These are phyloP conservation scores for Penicillium simplicissimum DNA, from an alignment of 495 filamentous ascomycete genomes.

Conservation along the genomic window DNA sequence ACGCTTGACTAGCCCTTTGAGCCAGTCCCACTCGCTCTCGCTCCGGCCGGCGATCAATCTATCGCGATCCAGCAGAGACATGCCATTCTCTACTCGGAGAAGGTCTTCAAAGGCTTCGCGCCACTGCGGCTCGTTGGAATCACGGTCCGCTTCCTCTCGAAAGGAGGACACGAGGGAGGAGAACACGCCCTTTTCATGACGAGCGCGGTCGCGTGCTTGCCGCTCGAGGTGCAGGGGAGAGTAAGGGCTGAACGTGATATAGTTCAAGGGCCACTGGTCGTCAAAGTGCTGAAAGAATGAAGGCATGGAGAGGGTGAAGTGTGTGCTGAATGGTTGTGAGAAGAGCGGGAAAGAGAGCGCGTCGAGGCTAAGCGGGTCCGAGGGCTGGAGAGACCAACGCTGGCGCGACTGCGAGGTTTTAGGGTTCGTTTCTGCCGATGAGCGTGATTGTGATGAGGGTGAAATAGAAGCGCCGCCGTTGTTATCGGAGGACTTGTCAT, in stretches of 20 bases:
- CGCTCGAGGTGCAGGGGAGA: conserved; percentile 54
- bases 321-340: conserved; percentile 3
- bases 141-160: conserved; percentile 28
- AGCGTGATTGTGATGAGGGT: conserved; percentile 14
- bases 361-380: conserved; percentile 36
- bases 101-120: conserved; percentile 59
- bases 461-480: conserved; percentile 1
- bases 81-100: conserved; percentile 49
- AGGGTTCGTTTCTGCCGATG: conserved; percentile 18
- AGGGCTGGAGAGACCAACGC: conserved; percentile 9
- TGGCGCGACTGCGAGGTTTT: conserved; percentile 12
- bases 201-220: conserved; percentile 29
- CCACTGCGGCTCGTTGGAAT: conserved; percentile 46
- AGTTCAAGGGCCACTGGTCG: conserved; percentile 40
- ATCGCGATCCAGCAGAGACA: conserved; percentile 43
- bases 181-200: conserved; percentile 35
- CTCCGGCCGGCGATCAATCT: conserved; percentile 18
- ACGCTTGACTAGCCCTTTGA: conserved; percentile 38
- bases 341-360: conserved; percentile 31
- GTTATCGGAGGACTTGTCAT: conserved; percentile 11
- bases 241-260: conserved; percentile 50
- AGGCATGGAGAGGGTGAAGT: conserved; percentile 7
- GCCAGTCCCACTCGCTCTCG: conserved; percentile 40
- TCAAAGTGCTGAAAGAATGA: conserved; percentile 35
- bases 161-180: conserved; percentile 42